phyloP scores from a whole-genome alignment of 208 protist genomes.

The Endotrypanum monterogeii region DNA sequence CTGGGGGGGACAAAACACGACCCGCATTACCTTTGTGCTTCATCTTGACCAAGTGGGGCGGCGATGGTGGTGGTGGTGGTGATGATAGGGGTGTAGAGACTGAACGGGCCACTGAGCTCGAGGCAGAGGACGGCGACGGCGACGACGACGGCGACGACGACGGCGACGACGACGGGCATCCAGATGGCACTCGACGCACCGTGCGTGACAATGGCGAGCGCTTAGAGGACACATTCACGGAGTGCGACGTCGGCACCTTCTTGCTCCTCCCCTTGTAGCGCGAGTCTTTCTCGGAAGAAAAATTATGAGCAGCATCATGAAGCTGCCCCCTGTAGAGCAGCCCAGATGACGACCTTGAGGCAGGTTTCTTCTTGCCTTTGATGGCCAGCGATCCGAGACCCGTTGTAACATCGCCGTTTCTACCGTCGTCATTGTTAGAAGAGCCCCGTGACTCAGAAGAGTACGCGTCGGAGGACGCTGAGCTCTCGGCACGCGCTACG shows the following conservation, averaged over 20 bases:
- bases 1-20: background rate
- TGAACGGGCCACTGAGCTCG: background rate
- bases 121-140: background rate
- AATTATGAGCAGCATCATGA: background rate
- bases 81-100: background rate
- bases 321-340: background rate
- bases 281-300: background rate
- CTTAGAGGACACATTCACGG: background rate
- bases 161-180: background rate
- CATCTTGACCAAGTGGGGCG: background rate
- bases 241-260: background rate
- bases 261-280: background rate
- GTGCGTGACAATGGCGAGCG: slow-evolving; percentile 6
- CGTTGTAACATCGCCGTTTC: background rate
- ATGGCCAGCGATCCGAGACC: background rate
- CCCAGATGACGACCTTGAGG: background rate
- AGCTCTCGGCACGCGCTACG: background rate
- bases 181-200: background rate
- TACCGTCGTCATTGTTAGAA: background rate
- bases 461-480: background rate
- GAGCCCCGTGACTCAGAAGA: background rate
- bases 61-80: background rate
- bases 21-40: background rate
- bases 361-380: background rate
- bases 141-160: background rate